phyloP scores from a whole-genome alignment of 2,329 filamentous ascomycete genomes.

The Colletotrichum sp. region DNA sequence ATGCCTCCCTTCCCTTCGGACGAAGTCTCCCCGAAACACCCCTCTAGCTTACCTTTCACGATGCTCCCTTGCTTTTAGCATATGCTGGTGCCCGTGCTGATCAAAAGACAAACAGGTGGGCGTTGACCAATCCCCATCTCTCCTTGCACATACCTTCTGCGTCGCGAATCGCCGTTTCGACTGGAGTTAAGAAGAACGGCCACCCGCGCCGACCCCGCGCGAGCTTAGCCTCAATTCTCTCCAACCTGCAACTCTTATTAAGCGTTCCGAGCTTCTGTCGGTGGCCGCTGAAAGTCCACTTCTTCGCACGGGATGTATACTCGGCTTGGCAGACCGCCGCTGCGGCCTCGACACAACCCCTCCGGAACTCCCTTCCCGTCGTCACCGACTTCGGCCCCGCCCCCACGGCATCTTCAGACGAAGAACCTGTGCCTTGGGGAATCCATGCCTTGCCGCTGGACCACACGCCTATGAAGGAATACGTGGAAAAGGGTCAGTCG shows the following conservation, averaged over 20 bases:
- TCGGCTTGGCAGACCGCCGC: slow-evolving; percentile 69
- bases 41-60: neutral
- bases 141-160: slow-evolving; percentile 77
- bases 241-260: slow-evolving; percentile 82
- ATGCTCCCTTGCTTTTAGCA: neutral
- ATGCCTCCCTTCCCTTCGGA: neutral
- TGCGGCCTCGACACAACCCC: slow-evolving; percentile 48
- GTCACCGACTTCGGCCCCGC: slow-evolving; percentile 57
- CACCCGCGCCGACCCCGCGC: slow-evolving; percentile 61
- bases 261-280: slow-evolving; percentile 78
- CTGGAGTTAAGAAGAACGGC: slow-evolving; percentile 54
- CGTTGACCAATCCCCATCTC: slow-evolving; percentile 83
- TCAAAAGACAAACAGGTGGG: slow-evolving; percentile 69
- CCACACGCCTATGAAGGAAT: slow-evolving; percentile 56
- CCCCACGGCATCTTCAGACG: neutral
- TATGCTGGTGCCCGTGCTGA: neutral
- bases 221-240: slow-evolving; percentile 71
- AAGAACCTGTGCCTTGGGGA: slow-evolving; percentile 39
- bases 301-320: slow-evolving; percentile 76
- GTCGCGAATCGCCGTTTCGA: slow-evolving; percentile 62
- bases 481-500: slow-evolving; percentile 60
- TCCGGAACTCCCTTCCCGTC: slow-evolving; percentile 56
- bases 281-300: slow-evolving; percentile 84
- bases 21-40: neutral
- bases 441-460: slow-evolving; percentile 61